phyloP scores from a whole-genome alignment of 345 rosid genomes.

The Rubroshorea leprosula region DNA sequence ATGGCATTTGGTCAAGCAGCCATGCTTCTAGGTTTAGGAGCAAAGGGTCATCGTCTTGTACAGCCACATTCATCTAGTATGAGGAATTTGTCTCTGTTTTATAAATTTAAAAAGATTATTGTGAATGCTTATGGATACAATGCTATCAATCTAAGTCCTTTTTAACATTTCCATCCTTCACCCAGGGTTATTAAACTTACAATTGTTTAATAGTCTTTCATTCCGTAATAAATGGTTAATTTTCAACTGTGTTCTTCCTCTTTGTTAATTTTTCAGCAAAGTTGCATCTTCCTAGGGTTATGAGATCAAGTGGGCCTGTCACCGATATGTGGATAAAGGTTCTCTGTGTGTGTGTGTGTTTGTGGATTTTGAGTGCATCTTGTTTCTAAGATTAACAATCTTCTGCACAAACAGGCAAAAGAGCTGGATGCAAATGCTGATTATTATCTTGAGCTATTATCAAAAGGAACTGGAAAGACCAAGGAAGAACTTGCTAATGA shows the following conservation, averaged over 20 bases:
- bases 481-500: slow-evolving; percentile 73
- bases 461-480: slow-evolving; percentile 72
- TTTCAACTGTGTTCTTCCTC: not conserved
- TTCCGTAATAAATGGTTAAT: not conserved
- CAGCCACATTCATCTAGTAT: slow-evolving; percentile 75
- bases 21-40: slow-evolving; percentile 81
- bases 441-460: slow-evolving; percentile 59
- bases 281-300: slow-evolving; percentile 66
- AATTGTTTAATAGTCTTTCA: not conserved
- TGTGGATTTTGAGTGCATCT: not conserved
- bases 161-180: not conserved
- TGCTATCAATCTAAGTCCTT: no score
- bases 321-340: slow-evolving; percentile 94
- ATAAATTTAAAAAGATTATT: no score
- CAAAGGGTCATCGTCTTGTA: slow-evolving; percentile 66
- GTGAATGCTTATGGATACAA: no score
- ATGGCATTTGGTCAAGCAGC: slow-evolving; percentile 96
- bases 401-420: slow-evolving; percentile 47
- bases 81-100: slow-evolving; percentile 21
- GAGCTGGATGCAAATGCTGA: slow-evolving; percentile 73
- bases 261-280: slow-evolving; percentile 49
- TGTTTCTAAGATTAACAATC: not conserved
- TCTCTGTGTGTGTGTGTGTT: not conserved
- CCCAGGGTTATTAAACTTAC: not conserved
- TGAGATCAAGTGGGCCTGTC: slow-evolving; percentile 70